A percentile compares a stretch with the other conserved stretches of the same genome.
Evolutionary conservation across 23 red algal genomes (phyloP).

Genomic region (Agarophyton chilense): DNA sequence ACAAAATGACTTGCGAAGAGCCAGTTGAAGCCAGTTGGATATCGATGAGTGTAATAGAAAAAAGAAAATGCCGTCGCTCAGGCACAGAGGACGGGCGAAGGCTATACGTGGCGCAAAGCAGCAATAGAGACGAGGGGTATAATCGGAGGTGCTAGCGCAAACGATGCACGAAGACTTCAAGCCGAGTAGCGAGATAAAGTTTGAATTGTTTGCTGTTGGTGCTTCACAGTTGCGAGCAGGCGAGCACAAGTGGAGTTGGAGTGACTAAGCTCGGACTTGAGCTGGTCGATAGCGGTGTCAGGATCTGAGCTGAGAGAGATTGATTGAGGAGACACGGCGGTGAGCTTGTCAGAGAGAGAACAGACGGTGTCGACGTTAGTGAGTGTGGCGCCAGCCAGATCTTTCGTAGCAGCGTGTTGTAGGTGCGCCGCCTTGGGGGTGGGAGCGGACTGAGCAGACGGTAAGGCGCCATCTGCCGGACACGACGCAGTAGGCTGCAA

Average conservation of each 20-base stretch:
- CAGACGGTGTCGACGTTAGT: conserved; percentile 1
- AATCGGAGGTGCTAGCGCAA: background rate
- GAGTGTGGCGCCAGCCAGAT: background rate
- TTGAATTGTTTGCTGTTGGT: conserved; percentile 51
- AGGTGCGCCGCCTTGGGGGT: background rate
- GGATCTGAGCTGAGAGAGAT: background rate
- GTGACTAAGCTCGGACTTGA: conserved; percentile 20
- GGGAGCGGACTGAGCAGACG: background rate
- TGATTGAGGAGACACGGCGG: background rate
- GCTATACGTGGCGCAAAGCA: too few species aligned
- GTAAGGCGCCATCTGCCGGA: background rate
- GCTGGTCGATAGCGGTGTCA: conserved; percentile 1
- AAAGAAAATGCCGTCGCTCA: too few species aligned
- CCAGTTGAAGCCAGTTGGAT: background rate
- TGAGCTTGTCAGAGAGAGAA: background rate
- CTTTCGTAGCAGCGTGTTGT: background rate
- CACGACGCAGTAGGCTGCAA: background rate
- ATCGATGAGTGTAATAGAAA: too few species aligned
- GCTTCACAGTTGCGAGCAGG: conserved; percentile 34
- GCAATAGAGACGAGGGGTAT: background rate
- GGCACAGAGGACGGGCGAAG: too few species aligned
- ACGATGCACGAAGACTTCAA: background rate
- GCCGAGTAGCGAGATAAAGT: conserved; percentile 3
- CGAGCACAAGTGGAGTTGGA: conserved; percentile 7
- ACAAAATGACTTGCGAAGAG: background rate